Evolutionary conservation across 495 filamentous ascomycete genomes (phyloP).

Genomic region (Lasiosphaeris hirsuta): DNA sequence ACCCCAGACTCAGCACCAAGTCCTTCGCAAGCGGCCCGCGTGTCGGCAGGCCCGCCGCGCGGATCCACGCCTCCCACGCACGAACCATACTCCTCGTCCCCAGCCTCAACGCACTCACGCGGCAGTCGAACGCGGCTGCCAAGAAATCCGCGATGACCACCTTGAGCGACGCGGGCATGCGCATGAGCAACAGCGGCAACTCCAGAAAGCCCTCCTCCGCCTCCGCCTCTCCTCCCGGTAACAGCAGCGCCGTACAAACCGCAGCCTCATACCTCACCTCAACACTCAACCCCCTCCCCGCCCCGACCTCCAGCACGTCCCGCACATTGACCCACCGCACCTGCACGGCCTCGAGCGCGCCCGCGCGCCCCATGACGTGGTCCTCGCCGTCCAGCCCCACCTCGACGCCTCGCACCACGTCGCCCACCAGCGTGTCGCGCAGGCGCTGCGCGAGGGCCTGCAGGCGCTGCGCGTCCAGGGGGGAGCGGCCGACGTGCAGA

Average conservation of each 20-base stretch:
- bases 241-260: slow-evolving; percentile 36
- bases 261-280: slow-evolving; percentile 41
- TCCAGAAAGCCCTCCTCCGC: slow-evolving; percentile 26
- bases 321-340: slow-evolving; percentile 29
- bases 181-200: slow-evolving; percentile 42
- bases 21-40: slow-evolving; percentile 31
- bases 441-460: slow-evolving; percentile 35
- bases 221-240: slow-evolving; percentile 26
- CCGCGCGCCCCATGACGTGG: slow-evolving; percentile 32
- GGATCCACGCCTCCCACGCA: slow-evolving; percentile 41
- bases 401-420: slow-evolving; percentile 49
- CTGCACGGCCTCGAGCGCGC: slow-evolving; percentile 36
- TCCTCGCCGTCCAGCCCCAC: slow-evolving; percentile 32
- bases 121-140: slow-evolving; percentile 45
- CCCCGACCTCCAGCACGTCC: slow-evolving; percentile 17
- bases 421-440: slow-evolving; percentile 44
- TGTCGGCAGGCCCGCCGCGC: slow-evolving; percentile 20
- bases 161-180: slow-evolving; percentile 46
- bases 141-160: slow-evolving; percentile 40
- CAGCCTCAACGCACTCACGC: slow-evolving; percentile 39
- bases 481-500: slow-evolving; percentile 36
- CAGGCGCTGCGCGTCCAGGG: slow-evolving; percentile 24
- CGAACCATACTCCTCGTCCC: slow-evolving; percentile 41
- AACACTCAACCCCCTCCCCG: slow-evolving; percentile 23
- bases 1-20: slow-evolving; percentile 39